Base-by-base conservation (phyloP, 179 eudicot species). In the Beta lomatogona region DNA sequence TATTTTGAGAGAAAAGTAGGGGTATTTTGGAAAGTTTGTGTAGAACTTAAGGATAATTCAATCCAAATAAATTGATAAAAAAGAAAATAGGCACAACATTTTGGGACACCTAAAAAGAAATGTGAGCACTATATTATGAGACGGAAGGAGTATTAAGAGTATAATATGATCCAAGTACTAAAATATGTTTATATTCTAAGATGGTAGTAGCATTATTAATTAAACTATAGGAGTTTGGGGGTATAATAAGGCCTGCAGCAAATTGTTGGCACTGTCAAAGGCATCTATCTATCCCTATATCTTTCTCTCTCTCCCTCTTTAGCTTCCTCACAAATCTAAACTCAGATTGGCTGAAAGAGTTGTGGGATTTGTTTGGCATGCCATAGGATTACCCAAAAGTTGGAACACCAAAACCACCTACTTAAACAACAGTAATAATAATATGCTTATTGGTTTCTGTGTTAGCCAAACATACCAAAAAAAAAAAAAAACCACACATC, bases 301-400 rank as follows among this genome's bases (percentile, higher is more conserved):
- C 36, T 52, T 3, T 75, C 65, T 57, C 66, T 36, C 65, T 31
- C 25, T 21, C 22, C 31, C 21, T 74, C 14, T 28, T 14, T 67
- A 14, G 18, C 48, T 28, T 81, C 85, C 81, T 87, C 91, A 90
- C 89, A 89, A 87, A 92, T 84, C 94, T 88, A 80, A 77, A 86
- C 76, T 67, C 73, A 75, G 83, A 92, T 92, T 88, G 95, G 92
- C 80, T 84, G 52, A 80, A 81, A 65, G 70, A 79, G 22, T 15
- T 18, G 88, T 89, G 87, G 83, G 91, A 83, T 87, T 85, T 91
- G 91, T 91, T 90, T 88, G 90, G 89, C 91, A 88, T 90, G 93
- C 90, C 87, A 71, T 25, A 25, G 28, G 28, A 25, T 48, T 48
- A 71, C 77, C 85, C 81, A 77, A 82, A 82, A 76, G 79, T 83